Percentiles rank a stretch among this genome's conserved stretches.
phyloP scores from a whole-genome alignment of 2,329 filamentous ascomycete genomes.

The Colletotrichum sp. region DNA sequence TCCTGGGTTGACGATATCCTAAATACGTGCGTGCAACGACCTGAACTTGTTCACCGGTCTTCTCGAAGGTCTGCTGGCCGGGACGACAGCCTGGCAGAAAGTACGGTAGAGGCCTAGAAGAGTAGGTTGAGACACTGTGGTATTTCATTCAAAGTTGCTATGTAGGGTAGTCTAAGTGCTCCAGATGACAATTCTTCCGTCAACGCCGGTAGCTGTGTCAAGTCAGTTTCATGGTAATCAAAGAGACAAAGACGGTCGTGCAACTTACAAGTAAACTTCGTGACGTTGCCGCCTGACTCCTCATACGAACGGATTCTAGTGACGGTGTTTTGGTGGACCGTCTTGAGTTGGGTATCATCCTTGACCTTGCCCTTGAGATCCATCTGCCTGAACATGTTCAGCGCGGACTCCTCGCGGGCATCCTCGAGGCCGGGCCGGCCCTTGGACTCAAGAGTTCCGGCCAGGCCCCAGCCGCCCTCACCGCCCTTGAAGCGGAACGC shows the following conservation, averaged over 20 bases:
- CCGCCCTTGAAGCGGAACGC: conserved; percentile 87
- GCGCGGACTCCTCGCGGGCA: conserved; percentile 83
- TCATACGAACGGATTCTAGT: conserved; percentile 82
- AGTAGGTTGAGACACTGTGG: neutral
- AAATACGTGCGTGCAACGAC: neutral
- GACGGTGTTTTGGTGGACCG: conserved; percentile 96
- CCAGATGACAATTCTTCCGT: conserved; percentile 85
- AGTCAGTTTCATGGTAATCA: conserved; percentile 12
- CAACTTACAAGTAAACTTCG: conserved; percentile 85
- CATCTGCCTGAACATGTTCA: conserved; percentile 99
- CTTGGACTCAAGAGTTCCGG: conserved; percentile 81
- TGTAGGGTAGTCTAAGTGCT: conserved; percentile 52
- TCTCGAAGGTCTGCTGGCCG: neutral
- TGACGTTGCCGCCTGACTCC: conserved; percentile 66
- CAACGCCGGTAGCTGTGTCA: conserved; percentile 75
- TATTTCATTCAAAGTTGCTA: conserved; percentile 10
- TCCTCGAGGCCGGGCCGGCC: conserved; percentile 64
- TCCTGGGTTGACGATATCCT: neutral
- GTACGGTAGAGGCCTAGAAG: neutral
- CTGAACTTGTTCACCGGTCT: neutral
- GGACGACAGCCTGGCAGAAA: neutral
- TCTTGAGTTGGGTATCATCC: conserved; percentile 93
- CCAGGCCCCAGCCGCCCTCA: conserved; percentile 81
- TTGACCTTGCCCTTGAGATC: conserved; percentile 92
- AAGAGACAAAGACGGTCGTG: neutral